Base-by-base conservation (phyloP, 164 flowering plant species). In the Chloranthus sessilifolius region DNA sequence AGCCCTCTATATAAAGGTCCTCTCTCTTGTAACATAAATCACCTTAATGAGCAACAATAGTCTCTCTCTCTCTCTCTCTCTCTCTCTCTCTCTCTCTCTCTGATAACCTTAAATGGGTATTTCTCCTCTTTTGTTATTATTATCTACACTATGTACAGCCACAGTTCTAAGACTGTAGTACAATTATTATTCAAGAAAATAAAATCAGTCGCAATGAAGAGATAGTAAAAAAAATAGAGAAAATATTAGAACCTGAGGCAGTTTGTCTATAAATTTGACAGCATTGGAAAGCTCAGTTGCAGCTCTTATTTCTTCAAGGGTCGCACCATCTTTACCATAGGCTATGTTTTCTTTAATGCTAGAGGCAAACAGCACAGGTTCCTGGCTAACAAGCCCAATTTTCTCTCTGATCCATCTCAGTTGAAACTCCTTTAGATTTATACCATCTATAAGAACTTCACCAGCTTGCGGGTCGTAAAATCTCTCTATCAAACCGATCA, bases 381-480 rank as follows among this genome's bases (percentile, higher is more conserved):
- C 71, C 42, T 67, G 71, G 36, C 71, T 67, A 31, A 67, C 71
- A 5, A 67, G 64, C 3, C 72, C 72, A 22, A 62, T 59, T 37
- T 67, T 67, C 40, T 31, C 33, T 28, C 72, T 47, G 23, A 67
- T 62, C 72, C 72, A 67, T 41, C 25, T 62, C 3, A 67, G 60
- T 53, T 67, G 67, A 23, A 58, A 55, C 36, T 62, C 59, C 38
- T 48, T 62, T 3, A 58, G 53, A 22, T 58, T 40, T 47, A 56
- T 20, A 56, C 53, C 53, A 28, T 56, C 61, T 11, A 56, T 56
- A 20, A 47, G 46, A 45, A 56, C 61, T 35, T 38, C 43, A 28
- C 83, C 83, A 7, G 61, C 53, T 44, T 68, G 68, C 29, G 83
- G 83, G 34, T 78, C 83, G 51, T 78, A 78, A 47, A 78, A 78